Evolutionary conservation across 352 stramenopile genomes (phyloP), one percentile per base, ranked within the genome.

Genomic region (Phytophthora nicotianae): DNA sequence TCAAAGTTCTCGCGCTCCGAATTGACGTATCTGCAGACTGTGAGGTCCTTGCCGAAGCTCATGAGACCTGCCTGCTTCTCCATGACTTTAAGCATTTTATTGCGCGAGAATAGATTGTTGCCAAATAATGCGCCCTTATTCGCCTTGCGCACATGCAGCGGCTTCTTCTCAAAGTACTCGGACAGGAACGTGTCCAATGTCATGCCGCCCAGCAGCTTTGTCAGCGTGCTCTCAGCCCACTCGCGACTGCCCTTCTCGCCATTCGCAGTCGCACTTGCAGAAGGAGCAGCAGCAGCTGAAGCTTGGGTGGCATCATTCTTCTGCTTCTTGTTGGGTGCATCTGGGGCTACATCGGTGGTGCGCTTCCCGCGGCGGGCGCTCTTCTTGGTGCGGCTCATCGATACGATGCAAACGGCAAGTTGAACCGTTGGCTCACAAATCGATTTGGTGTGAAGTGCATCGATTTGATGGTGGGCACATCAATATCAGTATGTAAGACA

Each of bases 141-240:
- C 13, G 72, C 74, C 26, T 66, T 77, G 38, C 77, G 76, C 41
- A 95, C 80, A 4, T 89, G 56, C 24, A 96, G 66, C 33, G 86
- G 88, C 59, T 94, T 93, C 67, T 92, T 93, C 68, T 96, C 88
- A 66, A 94, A 96, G 64, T 94, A 77, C 29, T 93, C 68, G 32
- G 59, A 58, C 45, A 89, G 56, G 60, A 96, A 96, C 35, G 58
- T 58, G 40, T 79, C 57, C 26, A 94, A 16, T 19, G 74, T 35
- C 73, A 93, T 90, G 23, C 76, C 82, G 13, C 86, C 81, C 38
- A 95, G 70, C 24, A 94, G 51, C 26, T 77, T 77, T 26, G 63
- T 72, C 21, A 91, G 41, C 29, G 61, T 72, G 20, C 33, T 70
- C 24, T 75, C 68, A 1, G 70, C 75, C 49, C 68, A 58, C 21